phyloP scores from a whole-genome alignment of 176 grass and related monocot genomes.

The Saccharum spontaneum region DNA sequence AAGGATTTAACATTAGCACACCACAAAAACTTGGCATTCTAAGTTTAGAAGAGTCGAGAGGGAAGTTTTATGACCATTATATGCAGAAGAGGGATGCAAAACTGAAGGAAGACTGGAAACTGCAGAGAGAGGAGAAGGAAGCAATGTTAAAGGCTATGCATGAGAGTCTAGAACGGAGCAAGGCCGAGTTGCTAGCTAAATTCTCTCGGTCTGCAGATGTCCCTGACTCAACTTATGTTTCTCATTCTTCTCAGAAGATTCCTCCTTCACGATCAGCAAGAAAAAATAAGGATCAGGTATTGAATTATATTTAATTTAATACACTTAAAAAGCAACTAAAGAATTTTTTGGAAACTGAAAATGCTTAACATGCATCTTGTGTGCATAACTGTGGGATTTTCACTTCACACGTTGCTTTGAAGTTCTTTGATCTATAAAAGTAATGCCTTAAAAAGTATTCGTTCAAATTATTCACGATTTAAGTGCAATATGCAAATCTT shows the following conservation, averaged over 20 bases:
- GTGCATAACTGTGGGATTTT: conserved; percentile 1
- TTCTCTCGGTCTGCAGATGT: conserved; percentile 52
- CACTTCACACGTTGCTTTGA: conserved; percentile 5
- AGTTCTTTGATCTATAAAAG: conserved; percentile 5
- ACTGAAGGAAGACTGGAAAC: conserved; percentile 80
- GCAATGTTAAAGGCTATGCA: conserved; percentile 87
- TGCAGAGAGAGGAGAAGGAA: conserved; percentile 73
- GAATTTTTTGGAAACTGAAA: not conserved
- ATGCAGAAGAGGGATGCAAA: conserved; percentile 89
- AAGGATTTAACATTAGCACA: conserved; percentile 43
- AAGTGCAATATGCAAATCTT: conserved; percentile 15
- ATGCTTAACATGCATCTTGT: conserved; percentile 12
- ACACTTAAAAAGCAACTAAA: not conserved
- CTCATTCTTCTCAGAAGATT: conserved; percentile 45
- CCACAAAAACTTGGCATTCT: conserved; percentile 57
- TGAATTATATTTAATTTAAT: conserved; percentile 11
- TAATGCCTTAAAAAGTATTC: not conserved
- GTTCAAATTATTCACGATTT: conserved; percentile 1
- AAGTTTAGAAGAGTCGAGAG: conserved; percentile 78
- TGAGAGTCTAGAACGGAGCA: conserved; percentile 78
- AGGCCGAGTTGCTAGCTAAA: conserved; percentile 77
- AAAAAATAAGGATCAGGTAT: conserved; percentile 63
- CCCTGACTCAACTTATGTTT: conserved; percentile 40
- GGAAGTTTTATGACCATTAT: conserved; percentile 96
- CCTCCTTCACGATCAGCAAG: conserved; percentile 52